Conservation (phyloP, 1,284 basidiomycete genomes). For the Salmacisia buchloeana region DNA sequence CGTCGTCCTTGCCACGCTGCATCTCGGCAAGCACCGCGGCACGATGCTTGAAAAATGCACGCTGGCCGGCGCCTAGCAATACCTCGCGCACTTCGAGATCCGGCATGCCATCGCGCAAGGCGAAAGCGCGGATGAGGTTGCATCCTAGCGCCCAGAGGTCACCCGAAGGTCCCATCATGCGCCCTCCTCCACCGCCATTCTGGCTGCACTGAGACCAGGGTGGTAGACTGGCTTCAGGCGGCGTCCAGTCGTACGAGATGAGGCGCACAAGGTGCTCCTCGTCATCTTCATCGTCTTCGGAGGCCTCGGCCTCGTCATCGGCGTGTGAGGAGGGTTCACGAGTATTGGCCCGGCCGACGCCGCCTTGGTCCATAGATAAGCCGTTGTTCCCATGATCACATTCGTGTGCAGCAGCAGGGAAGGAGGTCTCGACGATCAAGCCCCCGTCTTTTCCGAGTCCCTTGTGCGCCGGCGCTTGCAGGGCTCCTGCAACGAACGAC, state of each 20-base stretch:
- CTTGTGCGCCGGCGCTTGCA: no score
- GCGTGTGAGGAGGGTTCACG: no score
- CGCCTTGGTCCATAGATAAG: background rate
- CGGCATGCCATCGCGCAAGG: conserved; percentile 42
- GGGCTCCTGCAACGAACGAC: no score
- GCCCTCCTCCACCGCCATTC: conserved; percentile 13
- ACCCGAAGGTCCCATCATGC: conserved; percentile 41
- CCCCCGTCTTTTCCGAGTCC: no score
- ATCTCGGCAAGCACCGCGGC: conserved; percentile 11
- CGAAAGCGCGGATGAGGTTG: conserved; percentile 44
- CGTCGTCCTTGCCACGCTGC: conserved; percentile 10
- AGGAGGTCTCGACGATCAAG: no score
- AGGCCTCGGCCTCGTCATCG: conserved; percentile 1
- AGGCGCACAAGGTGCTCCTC: conserved; percentile 2
- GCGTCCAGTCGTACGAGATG: conserved; percentile 39
- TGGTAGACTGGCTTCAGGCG: conserved; percentile 39
- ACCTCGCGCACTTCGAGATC: conserved; percentile 33
- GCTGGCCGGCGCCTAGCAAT: conserved; percentile 34
- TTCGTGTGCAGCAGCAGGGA: no score
- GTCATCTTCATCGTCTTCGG: background rate
- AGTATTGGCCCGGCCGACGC: no score
- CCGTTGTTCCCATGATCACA: background rate
- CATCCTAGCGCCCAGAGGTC: conserved; percentile 46
- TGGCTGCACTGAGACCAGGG: conserved; percentile 11
- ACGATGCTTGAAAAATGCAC: conserved; percentile 30